These are phyloP conservation scores for Rauvolfia tetraphylla DNA, from an alignment of 257 asterid genomes.

Conservation along the genomic window DNA sequence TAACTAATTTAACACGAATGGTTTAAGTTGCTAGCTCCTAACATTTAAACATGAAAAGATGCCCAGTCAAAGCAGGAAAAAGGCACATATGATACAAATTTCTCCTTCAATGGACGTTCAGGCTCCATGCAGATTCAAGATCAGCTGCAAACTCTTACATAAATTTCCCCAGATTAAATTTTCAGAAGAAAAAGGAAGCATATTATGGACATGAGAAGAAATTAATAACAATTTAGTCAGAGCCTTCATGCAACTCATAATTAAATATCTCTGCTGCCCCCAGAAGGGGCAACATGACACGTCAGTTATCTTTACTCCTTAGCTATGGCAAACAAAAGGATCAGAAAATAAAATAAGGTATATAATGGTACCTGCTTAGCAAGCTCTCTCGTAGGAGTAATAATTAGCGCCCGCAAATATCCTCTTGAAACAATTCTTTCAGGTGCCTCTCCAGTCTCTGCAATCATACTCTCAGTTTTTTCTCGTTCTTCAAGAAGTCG, in stretches of 20 bases:
- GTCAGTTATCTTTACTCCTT: neutral
- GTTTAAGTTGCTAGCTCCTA: neutral
- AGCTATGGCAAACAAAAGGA: neutral
- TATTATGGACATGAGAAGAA: too few species aligned
- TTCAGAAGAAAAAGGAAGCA: too few species aligned
- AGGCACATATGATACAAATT: neutral
- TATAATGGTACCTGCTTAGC: constrained; percentile 73
- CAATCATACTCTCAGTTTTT: constrained; percentile 53
- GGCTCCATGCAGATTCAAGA: neutral
- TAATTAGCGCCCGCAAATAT: constrained; percentile 76
- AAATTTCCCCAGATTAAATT: neutral
- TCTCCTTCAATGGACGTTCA: neutral
- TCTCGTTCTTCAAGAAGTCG: constrained; percentile 89
- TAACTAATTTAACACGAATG: neutral
- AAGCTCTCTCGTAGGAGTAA: constrained; percentile 97
- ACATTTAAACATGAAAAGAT: neutral
- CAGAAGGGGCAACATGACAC: neutral
- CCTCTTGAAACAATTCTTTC: constrained; percentile 53
- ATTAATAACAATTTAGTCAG: neutral
- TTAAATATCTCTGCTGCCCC: neutral
- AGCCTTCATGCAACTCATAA: neutral
- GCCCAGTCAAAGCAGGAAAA: neutral
- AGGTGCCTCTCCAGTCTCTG: constrained; percentile 50
- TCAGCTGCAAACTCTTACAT: neutral
- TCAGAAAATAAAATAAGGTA: constrained; percentile 13